Percentiles rank a stretch among this genome's conserved stretches.
Evolutionary conservation across 495 filamentous ascomycete genomes (phyloP).

Genomic region (Pseudoneurospora amorphoporcata): DNA sequence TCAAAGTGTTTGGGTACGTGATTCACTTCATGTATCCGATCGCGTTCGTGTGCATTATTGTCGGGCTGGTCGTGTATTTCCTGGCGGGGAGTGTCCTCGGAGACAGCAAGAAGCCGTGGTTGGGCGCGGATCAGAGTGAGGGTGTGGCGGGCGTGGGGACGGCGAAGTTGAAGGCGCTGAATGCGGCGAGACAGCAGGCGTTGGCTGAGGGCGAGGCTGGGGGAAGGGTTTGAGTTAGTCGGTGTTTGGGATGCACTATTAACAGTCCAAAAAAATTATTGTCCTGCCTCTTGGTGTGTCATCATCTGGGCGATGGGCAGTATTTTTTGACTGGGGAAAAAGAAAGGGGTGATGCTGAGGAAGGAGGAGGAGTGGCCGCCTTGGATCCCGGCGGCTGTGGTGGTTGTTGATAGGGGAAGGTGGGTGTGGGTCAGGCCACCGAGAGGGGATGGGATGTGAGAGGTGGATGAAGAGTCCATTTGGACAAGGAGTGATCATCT

Average conservation of each 20-base stretch:
- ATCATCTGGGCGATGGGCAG: too few species aligned
- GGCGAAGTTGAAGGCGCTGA: conserved; percentile 69
- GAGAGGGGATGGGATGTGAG: background rate
- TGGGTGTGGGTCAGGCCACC: background rate
- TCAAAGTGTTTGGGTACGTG: conserved; percentile 67
- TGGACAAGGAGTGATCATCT: background rate
- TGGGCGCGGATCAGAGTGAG: conserved; percentile 72
- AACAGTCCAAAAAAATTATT: too few species aligned
- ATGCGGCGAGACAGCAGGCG: conserved; percentile 31
- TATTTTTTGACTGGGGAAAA: too few species aligned
- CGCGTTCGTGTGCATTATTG: conserved; percentile 83
- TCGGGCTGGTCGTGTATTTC: conserved; percentile 77
- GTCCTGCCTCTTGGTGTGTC: too few species aligned
- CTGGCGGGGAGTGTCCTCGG: conserved; percentile 64
- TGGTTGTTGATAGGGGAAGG: background rate
- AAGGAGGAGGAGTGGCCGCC: background rate
- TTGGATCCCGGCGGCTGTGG: background rate
- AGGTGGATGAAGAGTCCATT: background rate
- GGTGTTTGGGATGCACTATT: background rate
- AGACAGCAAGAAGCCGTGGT: conserved; percentile 92
- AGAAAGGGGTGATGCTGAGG: background rate
- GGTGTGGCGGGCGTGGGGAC: conserved; percentile 80
- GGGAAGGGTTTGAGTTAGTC: background rate
- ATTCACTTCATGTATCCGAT: conserved; percentile 92
- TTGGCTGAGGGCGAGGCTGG: conserved; percentile 5